Conservation (phyloP, 768 basidiomycete species). For the Crassisporium funariophilum region DNA sequence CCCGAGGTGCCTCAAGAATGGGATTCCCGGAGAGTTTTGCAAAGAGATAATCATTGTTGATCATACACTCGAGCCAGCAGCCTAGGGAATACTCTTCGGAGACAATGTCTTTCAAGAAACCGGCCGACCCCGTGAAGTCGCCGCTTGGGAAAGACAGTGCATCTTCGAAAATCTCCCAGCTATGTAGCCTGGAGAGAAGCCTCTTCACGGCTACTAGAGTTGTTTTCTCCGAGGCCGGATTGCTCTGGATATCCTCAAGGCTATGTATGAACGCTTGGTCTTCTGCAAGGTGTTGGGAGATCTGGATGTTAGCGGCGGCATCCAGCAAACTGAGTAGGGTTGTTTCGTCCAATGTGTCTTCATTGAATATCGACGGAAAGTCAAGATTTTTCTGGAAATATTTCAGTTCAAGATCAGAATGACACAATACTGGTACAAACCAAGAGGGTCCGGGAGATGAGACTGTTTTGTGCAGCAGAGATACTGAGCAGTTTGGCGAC, state of each 20-base stretch:
- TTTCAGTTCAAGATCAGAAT: not conserved
- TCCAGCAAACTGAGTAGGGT: conserved; percentile 61
- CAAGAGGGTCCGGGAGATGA: conserved; percentile 49
- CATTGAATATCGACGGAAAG: conserved; percentile 54
- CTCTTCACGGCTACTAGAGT: conserved; percentile 48
- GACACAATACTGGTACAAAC: conserved; percentile 40
- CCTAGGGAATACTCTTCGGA: conserved; percentile 69
- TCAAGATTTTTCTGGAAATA: conserved; percentile 57
- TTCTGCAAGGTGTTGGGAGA: conserved; percentile 54
- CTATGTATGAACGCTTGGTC: conserved; percentile 43
- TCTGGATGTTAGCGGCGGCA: conserved; percentile 64
- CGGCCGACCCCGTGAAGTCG: conserved; percentile 50
- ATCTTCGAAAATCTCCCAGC: conserved; percentile 65
- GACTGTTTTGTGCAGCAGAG: conserved; percentile 66
- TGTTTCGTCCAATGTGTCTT: conserved; percentile 51
- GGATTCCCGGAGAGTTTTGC: conserved; percentile 46
- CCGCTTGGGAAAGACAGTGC: conserved; percentile 55
- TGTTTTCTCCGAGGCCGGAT: conserved; percentile 38
- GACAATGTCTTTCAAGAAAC: conserved; percentile 61
- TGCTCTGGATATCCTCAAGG: conserved; percentile 39
- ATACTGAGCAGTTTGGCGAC: conserved; percentile 65
- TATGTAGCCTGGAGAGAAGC: conserved; percentile 50
- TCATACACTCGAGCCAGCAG: conserved; percentile 73
- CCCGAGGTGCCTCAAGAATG: conserved; percentile 30
- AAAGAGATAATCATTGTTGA: conserved; percentile 55